Evolutionary conservation across 1,284 basidiomycete species (phyloP).

Genomic region (Wallemia hederae): DNA sequence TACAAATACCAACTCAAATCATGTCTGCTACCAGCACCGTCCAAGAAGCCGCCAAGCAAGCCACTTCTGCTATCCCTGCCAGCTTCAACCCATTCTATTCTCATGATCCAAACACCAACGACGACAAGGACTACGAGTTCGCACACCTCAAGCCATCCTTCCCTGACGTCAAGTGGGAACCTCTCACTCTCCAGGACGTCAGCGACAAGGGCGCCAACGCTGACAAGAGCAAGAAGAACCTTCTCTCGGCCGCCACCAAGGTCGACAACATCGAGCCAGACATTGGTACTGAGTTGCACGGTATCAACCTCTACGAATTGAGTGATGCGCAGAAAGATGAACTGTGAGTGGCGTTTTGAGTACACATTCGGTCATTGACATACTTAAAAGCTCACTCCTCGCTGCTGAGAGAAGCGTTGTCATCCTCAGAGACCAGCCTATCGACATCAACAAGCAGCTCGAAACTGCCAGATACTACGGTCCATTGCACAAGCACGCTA

Average conservation of each 20-base stretch:
- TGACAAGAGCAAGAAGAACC: slow-evolving; percentile 15
- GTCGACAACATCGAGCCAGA: slow-evolving; percentile 17
- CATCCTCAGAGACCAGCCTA: slow-evolving; percentile 15
- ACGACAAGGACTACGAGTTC: slow-evolving; percentile 25
- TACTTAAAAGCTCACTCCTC: slow-evolving; percentile 24
- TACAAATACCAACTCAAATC: background rate
- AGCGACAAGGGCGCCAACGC: slow-evolving; percentile 29
- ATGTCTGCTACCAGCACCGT: background rate
- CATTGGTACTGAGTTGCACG: slow-evolving; percentile 18
- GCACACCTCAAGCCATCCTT: slow-evolving; percentile 36
- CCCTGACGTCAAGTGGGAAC: slow-evolving; percentile 32
- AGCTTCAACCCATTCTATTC: background rate
- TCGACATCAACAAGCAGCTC: slow-evolving; percentile 34
- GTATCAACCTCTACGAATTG: slow-evolving; percentile 18
- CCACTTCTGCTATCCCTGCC: background rate
- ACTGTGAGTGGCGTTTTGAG: slow-evolving; percentile 11
- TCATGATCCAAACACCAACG: background rate
- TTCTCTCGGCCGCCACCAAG: slow-evolving; percentile 9
- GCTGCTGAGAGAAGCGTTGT: slow-evolving; percentile 29
- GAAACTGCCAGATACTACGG: slow-evolving; percentile 41
- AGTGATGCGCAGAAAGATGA: slow-evolving; percentile 20
- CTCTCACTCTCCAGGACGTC: slow-evolving; percentile 28
- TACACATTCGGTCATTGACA: slow-evolving; percentile 7
- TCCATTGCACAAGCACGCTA: slow-evolving; percentile 52
- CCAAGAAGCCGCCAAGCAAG: background rate